Evolutionary conservation across 805 yeast genomes (phyloP).

Genomic region (Saturnispora hagleri): DNA sequence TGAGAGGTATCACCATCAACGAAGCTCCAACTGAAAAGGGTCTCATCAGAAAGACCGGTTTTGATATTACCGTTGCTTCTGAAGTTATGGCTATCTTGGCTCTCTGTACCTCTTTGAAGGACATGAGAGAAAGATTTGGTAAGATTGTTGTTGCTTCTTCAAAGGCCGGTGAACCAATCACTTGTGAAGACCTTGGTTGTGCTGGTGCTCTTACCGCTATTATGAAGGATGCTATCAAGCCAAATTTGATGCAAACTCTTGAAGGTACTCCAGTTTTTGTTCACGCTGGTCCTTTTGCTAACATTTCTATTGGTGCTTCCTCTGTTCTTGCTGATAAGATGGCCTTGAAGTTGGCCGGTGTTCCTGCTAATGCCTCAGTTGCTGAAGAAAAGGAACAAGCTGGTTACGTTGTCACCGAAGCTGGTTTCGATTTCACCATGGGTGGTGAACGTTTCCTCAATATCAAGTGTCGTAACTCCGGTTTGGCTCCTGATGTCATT

Average conservation of each 20-base stretch:
- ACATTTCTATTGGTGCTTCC: constrained; percentile 93
- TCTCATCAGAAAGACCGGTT: constrained; percentile 75
- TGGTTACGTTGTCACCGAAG: constrained; percentile 94
- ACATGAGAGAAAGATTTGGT: constrained; percentile 83
- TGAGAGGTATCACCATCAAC: constrained; percentile 84
- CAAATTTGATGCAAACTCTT: constrained; percentile 92
- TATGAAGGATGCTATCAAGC: constrained; percentile 92
- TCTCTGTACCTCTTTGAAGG: constrained; percentile 63
- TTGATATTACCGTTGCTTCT: constrained; percentile 93
- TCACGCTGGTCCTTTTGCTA: constrained; percentile 98
- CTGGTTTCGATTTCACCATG: constrained; percentile 98
- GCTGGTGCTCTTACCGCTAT: constrained; percentile 95
- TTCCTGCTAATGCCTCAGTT: constrained; percentile 33
- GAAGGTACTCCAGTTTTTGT: constrained; percentile 97
- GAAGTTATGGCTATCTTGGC: constrained; percentile 96
- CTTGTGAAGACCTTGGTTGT: constrained; percentile 90
- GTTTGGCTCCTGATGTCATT: constrained; percentile 78
- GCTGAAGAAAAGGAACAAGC: constrained; percentile 31
- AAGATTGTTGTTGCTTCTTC: constrained; percentile 82
- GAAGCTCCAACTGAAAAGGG: constrained; percentile 92
- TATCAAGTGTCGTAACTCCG: constrained; percentile 90
- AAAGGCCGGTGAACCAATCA: constrained; percentile 66
- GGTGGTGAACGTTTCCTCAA: constrained; percentile 97
- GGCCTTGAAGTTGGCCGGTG: constrained; percentile 84
- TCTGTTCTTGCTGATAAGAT: constrained; percentile 89